These are phyloP conservation scores for Fistulinella prunicolor DNA, from an alignment of 768 basidiomycete species.

Conservation along the genomic window DNA sequence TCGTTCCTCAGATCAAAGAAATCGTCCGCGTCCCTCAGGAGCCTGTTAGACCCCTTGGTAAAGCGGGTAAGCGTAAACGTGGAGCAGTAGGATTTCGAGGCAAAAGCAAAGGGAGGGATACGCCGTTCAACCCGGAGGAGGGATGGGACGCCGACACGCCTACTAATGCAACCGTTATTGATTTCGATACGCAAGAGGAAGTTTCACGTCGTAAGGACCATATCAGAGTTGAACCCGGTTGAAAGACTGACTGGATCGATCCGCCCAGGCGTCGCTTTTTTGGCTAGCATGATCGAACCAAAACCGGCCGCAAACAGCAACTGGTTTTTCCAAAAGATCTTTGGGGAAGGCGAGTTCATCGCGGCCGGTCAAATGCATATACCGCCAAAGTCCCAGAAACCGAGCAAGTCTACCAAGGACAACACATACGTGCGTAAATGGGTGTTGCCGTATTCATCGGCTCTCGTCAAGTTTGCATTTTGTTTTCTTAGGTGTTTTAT, in stretches of 20 bases:
- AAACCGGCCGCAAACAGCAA: constrained; percentile 55
- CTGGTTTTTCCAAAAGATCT: constrained; percentile 90
- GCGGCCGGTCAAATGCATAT: constrained; percentile 87
- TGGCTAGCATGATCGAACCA: constrained; percentile 64
- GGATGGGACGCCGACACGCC: constrained; percentile 87
- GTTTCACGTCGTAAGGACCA: constrained; percentile 64
- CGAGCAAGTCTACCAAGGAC: constrained; percentile 85
- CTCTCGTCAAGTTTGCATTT: too few species aligned
- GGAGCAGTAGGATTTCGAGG: constrained; percentile 26
- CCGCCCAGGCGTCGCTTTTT: constrained; percentile 71
- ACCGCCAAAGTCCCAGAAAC: constrained; percentile 77
- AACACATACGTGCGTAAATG: constrained; percentile 87
- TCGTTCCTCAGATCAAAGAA: constrained; percentile 66
- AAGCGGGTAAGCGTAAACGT: constrained; percentile 36
- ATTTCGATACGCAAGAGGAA: constrained; percentile 60
- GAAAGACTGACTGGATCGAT: constrained; percentile 3
- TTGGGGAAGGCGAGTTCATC: constrained; percentile 87
- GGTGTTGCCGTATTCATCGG: too few species aligned
- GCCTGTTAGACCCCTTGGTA: constrained; percentile 45
- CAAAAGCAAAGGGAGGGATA: constrained; percentile 35
- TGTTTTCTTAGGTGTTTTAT: constrained; percentile 60
- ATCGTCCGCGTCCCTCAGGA: constrained; percentile 58
- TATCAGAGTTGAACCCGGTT: background rate
- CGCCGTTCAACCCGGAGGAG: constrained; percentile 52
- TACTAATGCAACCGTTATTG: constrained; percentile 61